Conservation (phyloP, 768 basidiomycete species). For the Rhodotorula sphaerocarpa region DNA sequence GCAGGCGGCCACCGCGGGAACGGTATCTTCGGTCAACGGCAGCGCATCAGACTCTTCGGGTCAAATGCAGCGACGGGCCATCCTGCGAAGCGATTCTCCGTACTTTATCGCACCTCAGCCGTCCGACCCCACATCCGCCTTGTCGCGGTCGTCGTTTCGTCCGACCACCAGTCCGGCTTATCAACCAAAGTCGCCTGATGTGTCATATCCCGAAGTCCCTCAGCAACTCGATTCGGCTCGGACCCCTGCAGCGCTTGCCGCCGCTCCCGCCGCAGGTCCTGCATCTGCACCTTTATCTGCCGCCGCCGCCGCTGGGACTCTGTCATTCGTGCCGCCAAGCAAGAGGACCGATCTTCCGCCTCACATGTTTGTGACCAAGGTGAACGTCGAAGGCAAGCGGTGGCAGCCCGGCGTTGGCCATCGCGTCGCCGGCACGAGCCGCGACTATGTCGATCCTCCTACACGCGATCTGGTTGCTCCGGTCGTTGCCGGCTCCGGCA, state of each 20-base stretch:
- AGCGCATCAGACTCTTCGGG: background rate
- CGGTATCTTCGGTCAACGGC: conserved; percentile 11
- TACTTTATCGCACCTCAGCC: conserved; percentile 8
- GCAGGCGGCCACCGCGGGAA: conserved; percentile 21
- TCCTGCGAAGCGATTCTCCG: no score
- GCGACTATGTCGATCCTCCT: conserved; percentile 1
- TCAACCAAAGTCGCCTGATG: background rate
- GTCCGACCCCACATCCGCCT: background rate
- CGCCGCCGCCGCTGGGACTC: background rate
- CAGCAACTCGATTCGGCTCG: no score
- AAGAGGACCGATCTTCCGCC: conserved; percentile 30
- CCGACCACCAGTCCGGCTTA: conserved; percentile 5
- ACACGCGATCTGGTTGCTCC: no score
- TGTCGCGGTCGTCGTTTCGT: background rate
- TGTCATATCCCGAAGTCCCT: no score
- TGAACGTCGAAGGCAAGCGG: conserved; percentile 35
- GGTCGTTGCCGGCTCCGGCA: no score
- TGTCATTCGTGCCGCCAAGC: conserved; percentile 9
- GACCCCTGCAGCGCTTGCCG: no score
- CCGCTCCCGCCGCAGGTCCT: no score
- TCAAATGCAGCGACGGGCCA: no score
- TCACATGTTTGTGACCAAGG: conserved; percentile 34
- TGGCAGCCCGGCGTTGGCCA: conserved; percentile 30
- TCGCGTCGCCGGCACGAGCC: conserved; percentile 10
- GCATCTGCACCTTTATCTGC: no score